Percentiles rank a stretch among this genome's conserved stretches.
These are phyloP conservation scores for Plectosphaerella cucumerina DNA, from an alignment of 2,329 filamentous ascomycete genomes.

Conservation along the genomic window DNA sequence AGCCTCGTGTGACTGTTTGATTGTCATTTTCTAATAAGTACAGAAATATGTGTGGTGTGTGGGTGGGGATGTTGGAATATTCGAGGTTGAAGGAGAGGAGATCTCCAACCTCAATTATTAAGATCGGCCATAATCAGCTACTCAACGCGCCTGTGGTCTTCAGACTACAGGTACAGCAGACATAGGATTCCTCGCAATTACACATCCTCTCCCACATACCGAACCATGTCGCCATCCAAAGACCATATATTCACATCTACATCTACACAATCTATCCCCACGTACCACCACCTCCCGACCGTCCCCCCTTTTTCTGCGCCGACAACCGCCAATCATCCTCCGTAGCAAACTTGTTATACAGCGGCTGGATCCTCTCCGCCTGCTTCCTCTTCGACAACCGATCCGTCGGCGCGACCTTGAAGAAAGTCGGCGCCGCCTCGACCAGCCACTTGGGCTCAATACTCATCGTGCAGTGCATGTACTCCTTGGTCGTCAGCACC, in stretches of 20 bases:
- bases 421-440: slow-evolving; percentile 96
- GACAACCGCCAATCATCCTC: slow-evolving; percentile 95
- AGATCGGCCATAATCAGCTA: too few species aligned
- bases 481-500: slow-evolving; percentile 93
- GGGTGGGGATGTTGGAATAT: too few species aligned
- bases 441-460: slow-evolving; percentile 96
- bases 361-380: slow-evolving; percentile 88
- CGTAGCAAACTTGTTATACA: slow-evolving; percentile 87
- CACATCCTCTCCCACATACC: too few species aligned
- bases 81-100: too few species aligned
- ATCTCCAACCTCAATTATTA: too few species aligned
- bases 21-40: too few species aligned
- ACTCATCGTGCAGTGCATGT: slow-evolving; percentile 90
- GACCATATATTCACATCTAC: background rate
- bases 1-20: too few species aligned
- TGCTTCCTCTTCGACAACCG: slow-evolving; percentile 85
- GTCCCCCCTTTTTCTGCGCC: slow-evolving; percentile 78
- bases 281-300: slow-evolving; percentile 80
- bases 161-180: too few species aligned
- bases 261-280: slow-evolving; percentile 63
- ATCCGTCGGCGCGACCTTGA: slow-evolving; percentile 91
- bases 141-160: too few species aligned
- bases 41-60: too few species aligned
- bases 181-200: too few species aligned
- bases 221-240: background rate